Percentiles rank a stretch among this genome's conserved stretches.
Evolutionary conservation across 805 yeast species (phyloP).

Genomic region (Candida taoyuanica): DNA sequence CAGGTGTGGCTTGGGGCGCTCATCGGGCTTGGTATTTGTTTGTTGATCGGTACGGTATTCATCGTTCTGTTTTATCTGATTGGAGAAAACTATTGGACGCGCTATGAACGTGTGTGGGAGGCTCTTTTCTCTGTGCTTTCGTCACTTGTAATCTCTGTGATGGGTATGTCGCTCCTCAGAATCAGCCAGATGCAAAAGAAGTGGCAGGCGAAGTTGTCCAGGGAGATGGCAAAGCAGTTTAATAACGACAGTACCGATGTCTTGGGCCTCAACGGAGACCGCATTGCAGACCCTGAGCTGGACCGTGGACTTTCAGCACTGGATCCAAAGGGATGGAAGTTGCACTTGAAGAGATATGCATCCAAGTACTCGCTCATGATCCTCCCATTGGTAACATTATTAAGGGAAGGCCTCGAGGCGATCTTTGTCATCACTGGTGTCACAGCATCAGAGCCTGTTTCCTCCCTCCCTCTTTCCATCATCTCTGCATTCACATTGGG

Average conservation of each 20-base stretch:
- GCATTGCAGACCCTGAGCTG: constrained; percentile 15
- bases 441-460: constrained; percentile 64
- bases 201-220: constrained; percentile 69
- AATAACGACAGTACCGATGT: constrained; percentile 13
- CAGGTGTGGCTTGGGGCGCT: constrained; percentile 87
- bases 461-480: constrained; percentile 63
- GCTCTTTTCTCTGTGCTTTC: constrained; percentile 79
- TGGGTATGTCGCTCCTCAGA: constrained; percentile 82
- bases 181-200: constrained; percentile 79
- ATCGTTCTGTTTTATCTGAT: constrained; percentile 69
- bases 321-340: constrained; percentile 8
- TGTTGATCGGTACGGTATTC: constrained; percentile 68
- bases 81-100: constrained; percentile 83
- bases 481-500: constrained; percentile 59
- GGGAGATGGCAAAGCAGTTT: constrained; percentile 45
- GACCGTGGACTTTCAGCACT: neutral
- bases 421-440: constrained; percentile 90
- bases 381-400: constrained; percentile 77
- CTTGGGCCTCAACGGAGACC: constrained; percentile 16
- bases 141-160: constrained; percentile 71
- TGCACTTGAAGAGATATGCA: constrained; percentile 16
- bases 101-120: constrained; percentile 88
- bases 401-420: constrained; percentile 91
- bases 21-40: constrained; percentile 64
- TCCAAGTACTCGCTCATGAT: constrained; percentile 68